These are phyloP conservation scores for Hylodesmum podocarpum DNA, from an alignment of 306 rosid species.

Conservation along the genomic window DNA sequence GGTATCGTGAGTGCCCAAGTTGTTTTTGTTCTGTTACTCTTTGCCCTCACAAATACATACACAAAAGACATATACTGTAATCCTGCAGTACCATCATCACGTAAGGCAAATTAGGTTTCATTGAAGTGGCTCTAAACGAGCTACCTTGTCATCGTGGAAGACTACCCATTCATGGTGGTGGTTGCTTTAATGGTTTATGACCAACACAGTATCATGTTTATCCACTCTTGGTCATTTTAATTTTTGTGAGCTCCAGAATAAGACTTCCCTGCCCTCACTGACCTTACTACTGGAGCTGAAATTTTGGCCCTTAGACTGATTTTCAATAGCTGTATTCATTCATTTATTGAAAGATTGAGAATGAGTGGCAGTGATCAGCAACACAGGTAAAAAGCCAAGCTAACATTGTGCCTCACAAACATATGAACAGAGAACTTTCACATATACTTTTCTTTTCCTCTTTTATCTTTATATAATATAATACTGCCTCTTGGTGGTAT, in stretches of 20 bases:
- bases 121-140: conserved; percentile 3
- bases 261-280: conserved; percentile 25
- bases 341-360: background rate
- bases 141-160: background rate
- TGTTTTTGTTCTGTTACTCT: conserved; percentile 77
- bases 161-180: background rate
- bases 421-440: background rate
- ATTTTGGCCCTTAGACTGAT: conserved; percentile 20
- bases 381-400: background rate
- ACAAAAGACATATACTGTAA: conserved; percentile 63
- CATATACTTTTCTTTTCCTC: background rate
- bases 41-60: conserved; percentile 75
- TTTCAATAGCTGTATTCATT: conserved; percentile 1
- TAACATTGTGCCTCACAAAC: background rate
- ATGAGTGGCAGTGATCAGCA: conserved; percentile 11
- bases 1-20: conserved; percentile 94
- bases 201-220: conserved; percentile 2
- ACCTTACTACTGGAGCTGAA: conserved; percentile 20
- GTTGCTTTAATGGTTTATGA: conserved; percentile 8
- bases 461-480: background rate
- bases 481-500: background rate
- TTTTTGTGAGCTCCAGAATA: conserved; percentile 8
- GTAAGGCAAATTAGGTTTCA: conserved; percentile 60
- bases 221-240: conserved; percentile 2
- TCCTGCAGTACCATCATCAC: conserved; percentile 43